Base-by-base conservation (phyloP, 139 green algal genomes). In the Yamagishiella unicocca region DNA sequence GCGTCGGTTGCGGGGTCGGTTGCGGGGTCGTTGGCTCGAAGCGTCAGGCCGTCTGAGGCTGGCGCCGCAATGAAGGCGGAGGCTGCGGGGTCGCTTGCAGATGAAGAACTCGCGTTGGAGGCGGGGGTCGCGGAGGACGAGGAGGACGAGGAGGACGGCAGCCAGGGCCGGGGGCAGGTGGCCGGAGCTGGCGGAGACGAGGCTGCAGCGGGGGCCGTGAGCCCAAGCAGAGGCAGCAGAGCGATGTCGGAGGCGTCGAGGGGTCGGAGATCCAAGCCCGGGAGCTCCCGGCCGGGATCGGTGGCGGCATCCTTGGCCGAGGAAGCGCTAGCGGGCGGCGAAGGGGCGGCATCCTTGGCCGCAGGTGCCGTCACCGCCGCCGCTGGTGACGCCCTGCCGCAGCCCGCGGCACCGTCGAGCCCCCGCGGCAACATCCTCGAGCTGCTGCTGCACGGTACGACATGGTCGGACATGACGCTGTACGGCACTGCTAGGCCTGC, bases 401-500 rank as follows among this genome's bases (percentile, higher is more conserved):
- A 27, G 6, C 66, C 66, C 31, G 70, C 70, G 70, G 70, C 70
- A 33, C 38, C 70, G 70, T 42, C 45, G 0, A 29, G 42, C 10
- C 45, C 66, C 7, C 45, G 45, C 6, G 66, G 33, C 45, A 87
- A 87, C 64, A 22, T 67, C 1, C 46, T 87, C 21, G 81, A 87
- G 64, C 64, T 87, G 24, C 29, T 87, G 35, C 81, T 87, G 42
- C 81, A 87, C 46, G 81, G 81, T 87, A 35, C 1, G 81, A 29
- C 5, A 67, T 67, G 6, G 58, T 17, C 50, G 50, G 31, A 35
- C 22, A 68, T n/a, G n/a, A n/a, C n/a, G n/a, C n/a, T n/a, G n/a
- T n/a, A n/a, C n/a, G n/a, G n/a, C n/a, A n/a, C n/a, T n/a, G n/a
- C n/a, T n/a, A n/a, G n/a, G n/a, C n/a, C n/a, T n/a, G n/a, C n/a